Percentiles rank a stretch among this genome's conserved stretches.
Evolutionary conservation across 495 filamentous ascomycete genomes (phyloP).

Genomic region (Articulospora tetracladia): DNA sequence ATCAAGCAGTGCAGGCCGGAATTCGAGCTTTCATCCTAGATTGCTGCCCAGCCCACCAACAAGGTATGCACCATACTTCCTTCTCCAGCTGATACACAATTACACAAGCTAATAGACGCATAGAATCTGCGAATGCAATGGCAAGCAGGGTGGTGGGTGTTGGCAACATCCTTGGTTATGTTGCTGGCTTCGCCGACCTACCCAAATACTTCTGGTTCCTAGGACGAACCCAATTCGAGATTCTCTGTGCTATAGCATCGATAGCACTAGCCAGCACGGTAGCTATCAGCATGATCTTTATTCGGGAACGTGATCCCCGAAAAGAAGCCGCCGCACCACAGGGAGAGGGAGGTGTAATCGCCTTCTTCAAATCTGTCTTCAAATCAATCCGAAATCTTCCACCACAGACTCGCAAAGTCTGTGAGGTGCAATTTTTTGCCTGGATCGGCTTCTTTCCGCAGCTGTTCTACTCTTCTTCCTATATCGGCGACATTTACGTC

Average conservation of each 20-base stretch:
- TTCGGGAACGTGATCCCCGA: constrained; percentile 76
- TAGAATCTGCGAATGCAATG: constrained; percentile 77
- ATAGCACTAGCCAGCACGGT: constrained; percentile 65
- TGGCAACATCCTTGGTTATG: constrained; percentile 82
- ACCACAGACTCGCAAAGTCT: constrained; percentile 75
- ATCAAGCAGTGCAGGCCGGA: constrained; percentile 68
- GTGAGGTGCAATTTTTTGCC: constrained; percentile 80
- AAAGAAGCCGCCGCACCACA: constrained; percentile 57
- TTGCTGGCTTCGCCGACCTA: constrained; percentile 76
- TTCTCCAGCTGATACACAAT: not conserved
- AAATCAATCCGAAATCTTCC: constrained; percentile 72
- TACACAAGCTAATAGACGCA: constrained; percentile 12
- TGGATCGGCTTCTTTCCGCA: constrained; percentile 97
- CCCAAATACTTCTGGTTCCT: constrained; percentile 68
- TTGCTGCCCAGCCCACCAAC: constrained; percentile 82
- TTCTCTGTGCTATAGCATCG: constrained; percentile 77
- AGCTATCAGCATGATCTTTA: constrained; percentile 55
- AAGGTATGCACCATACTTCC: constrained; percentile 34
- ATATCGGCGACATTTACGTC: constrained; percentile 84
- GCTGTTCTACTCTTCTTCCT: constrained; percentile 89
- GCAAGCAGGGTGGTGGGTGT: constrained; percentile 75
- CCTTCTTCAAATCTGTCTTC: constrained; percentile 77
- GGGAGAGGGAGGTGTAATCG: constrained; percentile 58
- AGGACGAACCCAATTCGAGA: constrained; percentile 83
- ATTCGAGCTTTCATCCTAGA: constrained; percentile 90